phyloP scores from a whole-genome alignment of 306 rosid species.

The Hylodesmum podocarpum region DNA sequence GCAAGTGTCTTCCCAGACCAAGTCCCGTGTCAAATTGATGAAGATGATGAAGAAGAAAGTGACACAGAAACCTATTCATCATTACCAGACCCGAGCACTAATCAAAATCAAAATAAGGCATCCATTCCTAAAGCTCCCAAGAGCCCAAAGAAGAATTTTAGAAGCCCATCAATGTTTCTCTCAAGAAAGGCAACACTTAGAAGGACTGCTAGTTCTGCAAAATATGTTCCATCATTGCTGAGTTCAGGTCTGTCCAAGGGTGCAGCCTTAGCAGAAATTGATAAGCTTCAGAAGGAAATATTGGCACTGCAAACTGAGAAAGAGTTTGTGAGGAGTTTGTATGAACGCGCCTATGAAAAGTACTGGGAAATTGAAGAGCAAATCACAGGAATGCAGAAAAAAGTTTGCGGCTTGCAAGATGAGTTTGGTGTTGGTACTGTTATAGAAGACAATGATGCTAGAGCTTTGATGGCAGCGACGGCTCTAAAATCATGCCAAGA shows the following conservation, averaged over 20 bases:
- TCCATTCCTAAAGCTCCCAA: slow-evolving; percentile 64
- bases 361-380: slow-evolving; percentile 75
- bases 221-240: not conserved
- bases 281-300: slow-evolving; percentile 74
- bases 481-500: slow-evolving; percentile 82
- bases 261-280: slow-evolving; percentile 65
- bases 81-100: slow-evolving; percentile 19
- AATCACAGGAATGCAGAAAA: slow-evolving; percentile 61
- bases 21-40: slow-evolving; percentile 64
- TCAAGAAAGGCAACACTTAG: slow-evolving; percentile 46
- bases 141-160: slow-evolving; percentile 48
- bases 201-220: slow-evolving; percentile 36
- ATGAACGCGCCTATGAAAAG: slow-evolving; percentile 63
- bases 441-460: slow-evolving; percentile 77
- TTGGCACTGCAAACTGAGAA: slow-evolving; percentile 79
- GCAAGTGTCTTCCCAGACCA: slow-evolving; percentile 81
- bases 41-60: slow-evolving; percentile 49
- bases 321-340: slow-evolving; percentile 92
- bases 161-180: slow-evolving; percentile 56
- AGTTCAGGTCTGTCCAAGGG: slow-evolving; percentile 56
- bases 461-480: slow-evolving; percentile 75
- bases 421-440: slow-evolving; percentile 72
- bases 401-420: slow-evolving; percentile 65
- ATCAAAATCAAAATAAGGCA: slow-evolving; percentile 1
- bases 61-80: slow-evolving; percentile 34